Base-by-base conservation (phyloP, 2,329 filamentous ascomycete species). In the Alternaria rosae region DNA sequence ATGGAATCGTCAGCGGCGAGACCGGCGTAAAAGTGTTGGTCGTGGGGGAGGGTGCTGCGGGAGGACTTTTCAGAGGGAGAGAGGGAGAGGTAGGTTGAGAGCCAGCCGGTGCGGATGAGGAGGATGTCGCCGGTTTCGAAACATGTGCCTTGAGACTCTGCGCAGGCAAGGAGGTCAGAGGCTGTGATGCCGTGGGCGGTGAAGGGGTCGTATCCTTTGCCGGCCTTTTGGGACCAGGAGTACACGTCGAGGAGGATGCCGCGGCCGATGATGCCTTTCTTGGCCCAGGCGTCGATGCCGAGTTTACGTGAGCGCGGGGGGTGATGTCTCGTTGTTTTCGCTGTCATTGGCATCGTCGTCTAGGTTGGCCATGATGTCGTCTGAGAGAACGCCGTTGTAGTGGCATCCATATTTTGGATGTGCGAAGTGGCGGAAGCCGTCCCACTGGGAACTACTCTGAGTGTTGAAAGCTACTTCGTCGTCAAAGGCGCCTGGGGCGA, bases 1-100 rank as follows among this genome's bases (percentile, higher is more conserved):
- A 94, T 76, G 87, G 93, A 73, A 88, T 97, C 78, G 86, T 91
- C 82, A 90, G 92, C 81, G 93, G 97, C 89, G 95, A 97, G 86
- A 79, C 85, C 75, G 67, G 79, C 69, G 23, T 71, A 73, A 4
- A 72, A 60, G 17, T 76, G 69, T 17, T 66, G 25, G 20, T 66
- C 54, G 10, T 63, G 8, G 5, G 59, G 54, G 35, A 65, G 48
- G 8, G 61, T 66, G 15, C 62, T 44, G n/a, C 60, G 63, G 6
- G 60, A 42, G 13, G 60, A n/a, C 30, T 66, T 67, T 17, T 60
- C 21, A 1, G 43, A 15, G 9, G 32, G 11, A 26, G 66, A 64
- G 17, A 70, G 62, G 5, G 65, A 32, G 6, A 48, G 30, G 41
- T 72, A 72, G 15, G 35, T 65, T 23, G 50, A 56, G 7, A 64